These are phyloP conservation scores for Funneliformis mosseae DNA, from an alignment of 192 early-diverging fungal species.

Conservation along the genomic window DNA sequence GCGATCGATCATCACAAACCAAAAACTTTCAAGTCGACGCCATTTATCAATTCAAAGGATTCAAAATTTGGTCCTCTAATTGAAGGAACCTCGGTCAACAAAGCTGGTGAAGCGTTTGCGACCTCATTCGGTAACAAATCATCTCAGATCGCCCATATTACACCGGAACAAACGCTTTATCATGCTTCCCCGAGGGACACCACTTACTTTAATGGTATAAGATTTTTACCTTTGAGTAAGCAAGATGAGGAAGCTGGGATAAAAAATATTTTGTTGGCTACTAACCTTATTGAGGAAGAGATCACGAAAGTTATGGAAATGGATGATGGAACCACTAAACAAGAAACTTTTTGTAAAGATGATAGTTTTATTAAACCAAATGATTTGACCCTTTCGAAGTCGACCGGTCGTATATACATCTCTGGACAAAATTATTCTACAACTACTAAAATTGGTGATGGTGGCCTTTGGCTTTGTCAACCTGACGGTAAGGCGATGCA, in stretches of 20 bases:
- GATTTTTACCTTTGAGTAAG: slow-evolving; percentile 39
- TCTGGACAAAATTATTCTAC: slow-evolving; percentile 22
- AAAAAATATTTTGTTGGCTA: slow-evolving; percentile 33
- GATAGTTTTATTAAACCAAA: slow-evolving; percentile 23
- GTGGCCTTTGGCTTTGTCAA: slow-evolving; percentile 29
- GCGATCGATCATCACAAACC: no score
- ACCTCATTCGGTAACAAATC: slow-evolving; percentile 39
- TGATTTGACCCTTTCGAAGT: slow-evolving; percentile 3
- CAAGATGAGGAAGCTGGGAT: slow-evolving; percentile 38
- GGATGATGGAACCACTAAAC: slow-evolving; percentile 6
- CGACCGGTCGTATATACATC: slow-evolving; percentile 28
- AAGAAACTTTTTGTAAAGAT: slow-evolving; percentile 32
- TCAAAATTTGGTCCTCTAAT: slow-evolving; percentile 52
- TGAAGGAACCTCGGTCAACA: slow-evolving; percentile 58
- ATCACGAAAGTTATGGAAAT: slow-evolving; percentile 43
- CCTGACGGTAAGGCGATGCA: slow-evolving; percentile 38
- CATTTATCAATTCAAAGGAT: slow-evolving; percentile 36
- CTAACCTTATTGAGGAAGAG: slow-evolving; percentile 43
- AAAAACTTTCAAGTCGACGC: slow-evolving; percentile 27
- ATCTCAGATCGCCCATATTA: slow-evolving; percentile 25
- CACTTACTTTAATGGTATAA: slow-evolving; percentile 52
- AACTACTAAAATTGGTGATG: slow-evolving; percentile 27
- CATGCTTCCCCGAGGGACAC: slow-evolving; percentile 28
- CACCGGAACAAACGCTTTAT: slow-evolving; percentile 34
- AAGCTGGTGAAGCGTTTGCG: slow-evolving; percentile 51